Evolutionary conservation across 257 asterid species (phyloP), one percentile per base, ranked within the genome.

Genomic region (Fraxinus pennsylvanica): DNA sequence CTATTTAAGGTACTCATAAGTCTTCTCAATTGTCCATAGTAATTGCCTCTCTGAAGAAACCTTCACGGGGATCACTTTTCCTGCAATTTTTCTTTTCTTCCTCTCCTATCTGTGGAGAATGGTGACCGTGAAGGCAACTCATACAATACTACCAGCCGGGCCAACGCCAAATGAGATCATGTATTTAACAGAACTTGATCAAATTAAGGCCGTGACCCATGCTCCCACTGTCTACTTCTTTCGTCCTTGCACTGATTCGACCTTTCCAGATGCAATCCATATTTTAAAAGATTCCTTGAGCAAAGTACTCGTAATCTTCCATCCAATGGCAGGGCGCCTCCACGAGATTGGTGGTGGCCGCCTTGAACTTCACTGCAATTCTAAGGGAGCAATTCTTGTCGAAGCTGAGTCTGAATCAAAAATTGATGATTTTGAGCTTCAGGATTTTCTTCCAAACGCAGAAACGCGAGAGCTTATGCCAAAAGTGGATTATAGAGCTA

Each of bases 301-400:
- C 21, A 71, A 29, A 38, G 33, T 38, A 12, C 59, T 71, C 17
- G 75, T 71, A 1, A 15, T 36, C 52, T 71, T 71, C 38, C 22
- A 71, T 15, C 75, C 75, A 38, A 2, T 71, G 25, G 75, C 75
- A 5, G 75, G 75, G n/a, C 59, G 75, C 19, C 75, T 71, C 75
- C 75, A 33, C n/a, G 45, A 50, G 57, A 38, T 38, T 27, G 52
- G 52, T 9, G 75, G 75, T 5, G 75, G 75, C 59, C 75, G 75
- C n/a, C 57, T 39, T 4, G 75, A 39, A 29, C 75, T 71, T 6
- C 41, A 39, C 17, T 71, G 75, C 75, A 71, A 71, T 19, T 54
- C 59, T 8, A 19, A n/a, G 17, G 75, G 75, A 5, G 59, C 8
- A 10, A 33, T 36, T 25, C 19, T 71, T n/a, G 52, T 39, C 14